A percentile compares a stretch with the other conserved stretches of the same genome.
These are phyloP conservation scores for Polyrhizophydium stewartii DNA, from an alignment of 371 early-diverging fungal species.

Conservation along the genomic window DNA sequence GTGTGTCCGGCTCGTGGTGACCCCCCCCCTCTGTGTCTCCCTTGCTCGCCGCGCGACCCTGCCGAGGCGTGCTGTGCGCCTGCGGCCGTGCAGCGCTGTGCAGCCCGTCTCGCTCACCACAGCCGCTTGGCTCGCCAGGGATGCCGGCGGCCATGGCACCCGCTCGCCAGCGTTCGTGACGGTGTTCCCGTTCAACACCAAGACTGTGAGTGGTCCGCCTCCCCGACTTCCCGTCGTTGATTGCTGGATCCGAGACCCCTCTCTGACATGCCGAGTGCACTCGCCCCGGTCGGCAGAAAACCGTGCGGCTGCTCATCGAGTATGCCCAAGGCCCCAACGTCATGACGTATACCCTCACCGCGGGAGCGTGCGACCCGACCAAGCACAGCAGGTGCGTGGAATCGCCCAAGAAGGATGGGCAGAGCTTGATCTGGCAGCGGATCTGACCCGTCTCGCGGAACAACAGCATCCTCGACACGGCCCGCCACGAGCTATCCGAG, in stretches of 20 bases:
- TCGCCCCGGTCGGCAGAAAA: constrained; percentile 32
- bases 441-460: neutral
- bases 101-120: no score
- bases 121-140: constrained; percentile 9
- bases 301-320: constrained; percentile 54
- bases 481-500: constrained; percentile 59
- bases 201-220: constrained; percentile 16
- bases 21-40: no score
- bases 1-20: constrained; percentile 12
- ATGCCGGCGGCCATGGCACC: constrained; percentile 47
- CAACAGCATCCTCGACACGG: constrained; percentile 44
- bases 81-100: no score
- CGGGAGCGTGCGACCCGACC: constrained; percentile 52
- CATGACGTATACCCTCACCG: constrained; percentile 55
- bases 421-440: neutral
- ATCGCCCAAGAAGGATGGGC: neutral
- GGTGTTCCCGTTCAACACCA: constrained; percentile 44
- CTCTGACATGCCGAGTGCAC: neutral
- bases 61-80: no score
- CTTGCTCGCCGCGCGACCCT: no score
- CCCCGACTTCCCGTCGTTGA: neutral
- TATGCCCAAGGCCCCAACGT: constrained; percentile 64
- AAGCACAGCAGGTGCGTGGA: constrained; percentile 45
- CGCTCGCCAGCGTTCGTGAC: constrained; percentile 37
- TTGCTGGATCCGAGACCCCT: no score